Percentiles rank a stretch among this genome's conserved stretches.
Conservation (phyloP, 352 stramenopile species). For the Globisporangium middletonii region DNA sequence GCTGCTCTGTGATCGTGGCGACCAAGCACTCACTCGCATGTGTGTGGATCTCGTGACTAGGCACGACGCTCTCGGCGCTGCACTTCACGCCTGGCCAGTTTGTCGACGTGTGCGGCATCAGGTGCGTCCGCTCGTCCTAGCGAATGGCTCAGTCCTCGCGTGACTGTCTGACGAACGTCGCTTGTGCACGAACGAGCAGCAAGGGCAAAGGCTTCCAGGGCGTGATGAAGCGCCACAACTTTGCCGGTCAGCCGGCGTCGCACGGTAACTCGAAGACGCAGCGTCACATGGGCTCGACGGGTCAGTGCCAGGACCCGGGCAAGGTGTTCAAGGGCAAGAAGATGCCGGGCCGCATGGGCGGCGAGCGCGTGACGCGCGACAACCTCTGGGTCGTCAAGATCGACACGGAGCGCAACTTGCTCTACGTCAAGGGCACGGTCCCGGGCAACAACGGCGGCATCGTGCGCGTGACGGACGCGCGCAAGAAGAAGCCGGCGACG, state of each 20-base stretch:
- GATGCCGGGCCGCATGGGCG: slow-evolving; percentile 98
- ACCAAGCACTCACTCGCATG: not conserved
- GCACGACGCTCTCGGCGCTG: slow-evolving; percentile 89
- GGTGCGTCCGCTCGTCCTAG: slow-evolving; percentile 13
- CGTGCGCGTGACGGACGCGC: slow-evolving; percentile 80
- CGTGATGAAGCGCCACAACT: slow-evolving; percentile 98
- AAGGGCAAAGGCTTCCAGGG: slow-evolving; percentile 91
- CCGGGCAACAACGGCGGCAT: slow-evolving; percentile 88
- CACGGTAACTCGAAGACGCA: slow-evolving; percentile 98
- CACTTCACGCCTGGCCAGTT: slow-evolving; percentile 98
- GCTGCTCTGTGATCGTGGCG: not conserved
- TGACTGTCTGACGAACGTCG: not conserved
- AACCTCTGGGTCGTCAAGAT: slow-evolving; percentile 94
- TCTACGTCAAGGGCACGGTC: slow-evolving; percentile 93
- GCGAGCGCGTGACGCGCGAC: slow-evolving; percentile 92
- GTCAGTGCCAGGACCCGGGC: slow-evolving; percentile 97
- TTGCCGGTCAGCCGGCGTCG: slow-evolving; percentile 93
- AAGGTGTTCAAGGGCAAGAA: slow-evolving; percentile 99
- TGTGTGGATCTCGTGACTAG: slow-evolving; percentile 6
- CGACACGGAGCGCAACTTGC: slow-evolving; percentile 89
- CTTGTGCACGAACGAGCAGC: slow-evolving; percentile 12
- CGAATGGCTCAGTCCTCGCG: not conserved
- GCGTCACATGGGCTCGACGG: slow-evolving; percentile 94
- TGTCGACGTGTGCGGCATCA: slow-evolving; percentile 95
- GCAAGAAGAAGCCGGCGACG: slow-evolving; percentile 70